Base-by-base conservation (phyloP, 768 basidiomycete species). In the Crassisporium funariophilum region DNA sequence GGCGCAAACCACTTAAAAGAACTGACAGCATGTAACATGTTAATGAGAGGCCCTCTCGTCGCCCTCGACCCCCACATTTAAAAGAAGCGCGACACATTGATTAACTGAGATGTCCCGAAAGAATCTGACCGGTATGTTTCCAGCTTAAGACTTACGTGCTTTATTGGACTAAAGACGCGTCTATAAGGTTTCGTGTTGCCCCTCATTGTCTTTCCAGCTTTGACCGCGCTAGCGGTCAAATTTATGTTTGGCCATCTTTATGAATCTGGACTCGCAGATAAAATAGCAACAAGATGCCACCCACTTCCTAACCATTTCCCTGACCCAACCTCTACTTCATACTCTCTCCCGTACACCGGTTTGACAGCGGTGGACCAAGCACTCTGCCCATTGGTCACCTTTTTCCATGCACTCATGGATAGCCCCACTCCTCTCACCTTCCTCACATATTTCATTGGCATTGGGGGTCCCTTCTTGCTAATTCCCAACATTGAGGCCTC, bases 381-480 rank as follows among this genome's bases (percentile, higher is more conserved):
- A 6, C 55, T 83, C 8, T 83, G 81, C 42, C 55, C 58, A 9
- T 36, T 81, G 29, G 73, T 80, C 36, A 50, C 61, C 0, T 71
- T 82, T 58, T 83, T 82, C 60, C 74, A 80, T 25, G 61, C 60
- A 29, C 64, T 68, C 17, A 65, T 80, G 47, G 61, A 61, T 17
- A 52, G 54, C 19, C 56, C 60, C 6, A 42, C 51, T 7, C 61
- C 65, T 10, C 44, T 62, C 11, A 53, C 61, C 9, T 69, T 70
- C 50, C 56, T 75, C 27, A 57, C 56, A 5, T 78, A 78, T 49
- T 67, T 71, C 34, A 45, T 77, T 20, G 60, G 59, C 16, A 62
- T 63, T 15, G 55, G 60, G 19, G 51, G 62, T 2, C 64, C 72
- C 4, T 49, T 78, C n/a, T 44, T 75, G n/a, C 61, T 69, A 16